Evolutionary conservation across 805 yeast species (phyloP).

Genomic region (Wickerhamomyces pijperi): DNA sequence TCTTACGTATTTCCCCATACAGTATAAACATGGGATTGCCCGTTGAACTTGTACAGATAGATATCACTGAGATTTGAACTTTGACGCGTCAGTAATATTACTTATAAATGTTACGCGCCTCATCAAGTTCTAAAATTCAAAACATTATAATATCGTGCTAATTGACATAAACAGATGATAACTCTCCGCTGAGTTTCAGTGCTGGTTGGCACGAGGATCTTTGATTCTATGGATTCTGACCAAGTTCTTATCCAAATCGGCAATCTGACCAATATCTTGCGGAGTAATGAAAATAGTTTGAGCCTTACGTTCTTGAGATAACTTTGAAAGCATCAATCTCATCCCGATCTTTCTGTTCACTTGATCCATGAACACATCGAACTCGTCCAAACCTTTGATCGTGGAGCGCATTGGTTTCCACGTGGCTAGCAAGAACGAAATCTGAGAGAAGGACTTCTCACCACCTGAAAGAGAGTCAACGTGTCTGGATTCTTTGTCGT

Average conservation of each 20-base stretch:
- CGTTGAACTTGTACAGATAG: too few relatives aligned
- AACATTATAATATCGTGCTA: too few relatives aligned
- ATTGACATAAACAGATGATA: too few relatives aligned
- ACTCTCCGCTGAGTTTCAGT: too few relatives aligned
- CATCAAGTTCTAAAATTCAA: too few relatives aligned
- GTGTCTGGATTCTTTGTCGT: conserved; percentile 46
- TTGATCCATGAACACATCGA: conserved; percentile 96
- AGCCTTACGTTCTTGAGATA: conserved; percentile 50
- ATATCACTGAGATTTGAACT: too few relatives aligned
- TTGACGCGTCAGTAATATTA: too few relatives aligned
- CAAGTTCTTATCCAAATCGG: conserved; percentile 48
- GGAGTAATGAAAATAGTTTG: conserved; percentile 94
- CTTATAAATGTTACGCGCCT: too few relatives aligned
- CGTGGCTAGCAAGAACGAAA: conserved; percentile 74
- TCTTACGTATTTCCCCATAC: too few relatives aligned
- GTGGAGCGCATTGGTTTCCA: conserved; percentile 90
- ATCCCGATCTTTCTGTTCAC: conserved; percentile 78
- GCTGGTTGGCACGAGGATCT: conserved; percentile 22
- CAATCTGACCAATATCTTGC: conserved; percentile 61
- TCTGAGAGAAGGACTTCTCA: conserved; percentile 88
- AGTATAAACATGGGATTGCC: too few relatives aligned
- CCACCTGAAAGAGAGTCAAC: conserved; percentile 92
- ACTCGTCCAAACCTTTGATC: conserved; percentile 87
- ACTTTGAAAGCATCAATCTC: conserved; percentile 56
- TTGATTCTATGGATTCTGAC: conserved; percentile 56